phyloP scores from a whole-genome alignment of 2,329 filamentous ascomycete genomes.

The Cladosporium sp. region DNA sequence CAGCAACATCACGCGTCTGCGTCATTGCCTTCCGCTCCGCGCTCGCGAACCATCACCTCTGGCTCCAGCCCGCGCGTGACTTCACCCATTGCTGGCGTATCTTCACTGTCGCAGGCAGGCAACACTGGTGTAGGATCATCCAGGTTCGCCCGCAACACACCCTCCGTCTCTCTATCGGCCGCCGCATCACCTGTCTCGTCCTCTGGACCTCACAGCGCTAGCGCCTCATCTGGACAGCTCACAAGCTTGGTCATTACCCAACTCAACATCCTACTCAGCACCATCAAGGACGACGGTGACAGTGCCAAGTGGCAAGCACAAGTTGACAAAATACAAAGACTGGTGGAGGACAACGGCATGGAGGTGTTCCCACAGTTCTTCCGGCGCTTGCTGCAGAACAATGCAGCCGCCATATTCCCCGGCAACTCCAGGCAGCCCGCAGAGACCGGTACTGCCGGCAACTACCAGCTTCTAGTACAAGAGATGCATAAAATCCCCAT shows the following conservation, averaged over 20 bases:
- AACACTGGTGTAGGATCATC: conserved; percentile 53
- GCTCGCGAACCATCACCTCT: conserved; percentile 53
- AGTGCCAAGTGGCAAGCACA: conserved; percentile 89
- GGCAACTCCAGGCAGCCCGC: conserved; percentile 60
- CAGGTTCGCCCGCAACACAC: conserved; percentile 56
- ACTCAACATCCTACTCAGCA: conserved; percentile 88
- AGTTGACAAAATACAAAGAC: conserved; percentile 87
- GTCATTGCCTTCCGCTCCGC: conserved; percentile 53
- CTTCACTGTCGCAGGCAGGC: conserved; percentile 43
- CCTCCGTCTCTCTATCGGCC: conserved; percentile 44
- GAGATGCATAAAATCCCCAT: conserved; percentile 84
- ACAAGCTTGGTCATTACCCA: conserved; percentile 94
- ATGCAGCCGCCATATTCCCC: conserved; percentile 88
- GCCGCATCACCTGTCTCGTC: conserved; percentile 39
- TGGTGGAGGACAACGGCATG: conserved; percentile 98
- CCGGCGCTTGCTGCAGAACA: conserved; percentile 83
- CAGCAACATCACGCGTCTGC: conserved; percentile 46
- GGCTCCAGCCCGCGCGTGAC: conserved; percentile 52
- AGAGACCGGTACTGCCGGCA: conserved; percentile 62
- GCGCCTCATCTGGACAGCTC: conserved; percentile 48
- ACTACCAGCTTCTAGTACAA: conserved; percentile 74
- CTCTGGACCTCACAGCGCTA: conserved; percentile 42
- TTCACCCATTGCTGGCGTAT: conserved; percentile 51
- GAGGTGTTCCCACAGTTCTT: conserved; percentile 98
- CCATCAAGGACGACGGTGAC: conserved; percentile 91